phyloP scores from a whole-genome alignment of 371 early-diverging fungal species.

The Batrachochytrium dendrobatidis region DNA sequence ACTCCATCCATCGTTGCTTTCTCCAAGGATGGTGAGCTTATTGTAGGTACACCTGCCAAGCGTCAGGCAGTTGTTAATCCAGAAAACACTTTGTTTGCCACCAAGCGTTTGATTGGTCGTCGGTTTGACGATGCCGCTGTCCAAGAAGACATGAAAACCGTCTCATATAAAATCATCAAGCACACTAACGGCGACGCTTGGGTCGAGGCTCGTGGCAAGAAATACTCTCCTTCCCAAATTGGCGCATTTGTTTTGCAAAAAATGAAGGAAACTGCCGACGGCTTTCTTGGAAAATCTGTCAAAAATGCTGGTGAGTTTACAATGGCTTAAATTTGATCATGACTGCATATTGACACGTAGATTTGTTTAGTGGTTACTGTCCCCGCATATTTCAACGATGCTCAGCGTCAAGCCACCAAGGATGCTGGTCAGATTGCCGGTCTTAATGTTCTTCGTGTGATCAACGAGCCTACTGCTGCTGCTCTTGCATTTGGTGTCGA shows the following conservation, averaged over 20 bases:
- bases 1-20: slow-evolving; percentile 98
- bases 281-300: slow-evolving; percentile 75
- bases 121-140: slow-evolving; percentile 82
- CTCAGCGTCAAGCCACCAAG: slow-evolving; percentile 99
- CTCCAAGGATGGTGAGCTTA: slow-evolving; percentile 74
- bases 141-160: slow-evolving; percentile 72
- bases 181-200: slow-evolving; percentile 97
- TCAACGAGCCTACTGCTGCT: slow-evolving; percentile 99
- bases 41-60: slow-evolving; percentile 96
- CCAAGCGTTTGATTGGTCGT: slow-evolving; percentile 96
- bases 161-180: slow-evolving; percentile 85
- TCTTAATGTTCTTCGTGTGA: slow-evolving; percentile 92
- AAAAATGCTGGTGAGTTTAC: slow-evolving; percentile 65
- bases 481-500: slow-evolving; percentile 98
- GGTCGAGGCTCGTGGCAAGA: slow-evolving; percentile 88
- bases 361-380: slow-evolving; percentile 56
- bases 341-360: slow-evolving; percentile 9
- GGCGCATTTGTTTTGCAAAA: slow-evolving; percentile 89
- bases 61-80: slow-evolving; percentile 92
- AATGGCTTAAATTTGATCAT: neutral
- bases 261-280: slow-evolving; percentile 94
- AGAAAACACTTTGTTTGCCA: slow-evolving; percentile 88
- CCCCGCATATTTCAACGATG: slow-evolving; percentile 82
- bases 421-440: slow-evolving; percentile 97
- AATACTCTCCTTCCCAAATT: slow-evolving; percentile 93